Percentiles rank a stretch among this genome's conserved stretches.
Evolutionary conservation across 1,139 yeast species (phyloP).

Genomic region (Pneumocystis canis): DNA sequence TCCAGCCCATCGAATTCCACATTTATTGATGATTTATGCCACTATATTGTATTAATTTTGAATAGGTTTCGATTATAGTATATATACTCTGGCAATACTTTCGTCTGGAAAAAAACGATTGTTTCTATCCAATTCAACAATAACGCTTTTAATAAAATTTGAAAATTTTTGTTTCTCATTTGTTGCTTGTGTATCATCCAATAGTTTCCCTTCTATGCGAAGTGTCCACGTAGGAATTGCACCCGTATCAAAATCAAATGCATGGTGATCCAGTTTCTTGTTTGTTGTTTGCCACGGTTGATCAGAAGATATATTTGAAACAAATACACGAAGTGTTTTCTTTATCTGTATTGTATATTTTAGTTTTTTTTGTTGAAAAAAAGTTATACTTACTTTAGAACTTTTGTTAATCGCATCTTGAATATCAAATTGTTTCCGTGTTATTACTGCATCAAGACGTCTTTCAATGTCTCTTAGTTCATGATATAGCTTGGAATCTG

Average conservation of each 20-base stretch:
- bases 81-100: constrained; percentile 52
- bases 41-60: constrained; percentile 24
- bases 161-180: constrained; percentile 50
- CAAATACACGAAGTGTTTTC: constrained; percentile 57
- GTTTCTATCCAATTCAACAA: constrained; percentile 52
- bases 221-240: constrained; percentile 59
- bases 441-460: constrained; percentile 61
- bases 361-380: not conserved
- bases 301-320: constrained; percentile 68
- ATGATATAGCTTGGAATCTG: constrained; percentile 60
- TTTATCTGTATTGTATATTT: constrained; percentile 17
- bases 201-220: constrained; percentile 70
- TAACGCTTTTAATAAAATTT: constrained; percentile 65
- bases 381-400: constrained; percentile 17
- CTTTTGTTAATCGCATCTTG: constrained; percentile 46
- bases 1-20: constrained; percentile 78
- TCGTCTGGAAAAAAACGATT: constrained; percentile 27
- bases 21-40: constrained; percentile 19
- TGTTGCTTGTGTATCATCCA: constrained; percentile 28
- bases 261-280: constrained; percentile 28
- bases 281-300: constrained; percentile 71
- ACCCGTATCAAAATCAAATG: constrained; percentile 24
- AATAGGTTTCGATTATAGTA: constrained; percentile 28
- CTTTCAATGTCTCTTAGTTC: constrained; percentile 64
- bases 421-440: constrained; percentile 70